Evolutionary conservation across 768 basidiomycete species (phyloP).

Genomic region (Kwoniella mangroviensis): DNA sequence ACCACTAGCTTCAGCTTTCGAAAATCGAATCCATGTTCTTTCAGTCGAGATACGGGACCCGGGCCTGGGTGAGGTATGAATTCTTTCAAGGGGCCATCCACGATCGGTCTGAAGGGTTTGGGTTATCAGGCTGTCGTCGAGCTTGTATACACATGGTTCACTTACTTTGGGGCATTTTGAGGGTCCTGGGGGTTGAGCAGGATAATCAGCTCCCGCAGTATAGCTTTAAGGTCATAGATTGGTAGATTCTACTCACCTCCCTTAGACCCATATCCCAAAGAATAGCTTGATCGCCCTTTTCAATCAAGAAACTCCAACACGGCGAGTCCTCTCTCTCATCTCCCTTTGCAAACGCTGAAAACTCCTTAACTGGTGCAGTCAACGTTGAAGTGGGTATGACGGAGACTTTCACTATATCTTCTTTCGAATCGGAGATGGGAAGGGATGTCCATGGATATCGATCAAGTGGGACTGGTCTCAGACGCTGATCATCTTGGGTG

Average conservation of each 20-base stretch:
- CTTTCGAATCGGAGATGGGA: slow-evolving; percentile 18
- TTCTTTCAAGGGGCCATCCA: slow-evolving; percentile 23
- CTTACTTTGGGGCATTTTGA: slow-evolving; percentile 34
- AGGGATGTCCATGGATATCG: slow-evolving; percentile 28
- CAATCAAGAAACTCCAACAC: slow-evolving; percentile 34
- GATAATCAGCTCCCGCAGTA: too few relatives aligned
- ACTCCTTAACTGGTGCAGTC: slow-evolving; percentile 10
- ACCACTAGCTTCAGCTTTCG: slow-evolving; percentile 28
- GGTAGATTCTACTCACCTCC: background rate
- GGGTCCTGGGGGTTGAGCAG: slow-evolving; percentile 15
- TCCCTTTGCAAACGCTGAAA: slow-evolving; percentile 27
- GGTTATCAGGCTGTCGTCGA: background rate
- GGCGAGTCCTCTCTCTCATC: slow-evolving; percentile 25
- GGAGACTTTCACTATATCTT: slow-evolving; percentile 27
- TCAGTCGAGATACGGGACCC: slow-evolving; percentile 26
- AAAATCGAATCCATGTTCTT: slow-evolving; percentile 20
- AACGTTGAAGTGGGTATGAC: slow-evolving; percentile 31
- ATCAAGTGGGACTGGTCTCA: slow-evolving; percentile 20
- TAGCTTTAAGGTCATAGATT: too few relatives aligned
- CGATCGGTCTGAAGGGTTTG: slow-evolving; percentile 3
- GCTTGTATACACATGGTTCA: background rate
- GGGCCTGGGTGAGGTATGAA: slow-evolving; percentile 27
- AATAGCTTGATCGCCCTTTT: slow-evolving; percentile 26
- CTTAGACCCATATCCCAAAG: slow-evolving; percentile 41
- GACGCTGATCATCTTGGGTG: slow-evolving; percentile 27